These are phyloP conservation scores for Triangularia verruculosa DNA, from an alignment of 2,329 filamentous ascomycete species.

Conservation along the genomic window DNA sequence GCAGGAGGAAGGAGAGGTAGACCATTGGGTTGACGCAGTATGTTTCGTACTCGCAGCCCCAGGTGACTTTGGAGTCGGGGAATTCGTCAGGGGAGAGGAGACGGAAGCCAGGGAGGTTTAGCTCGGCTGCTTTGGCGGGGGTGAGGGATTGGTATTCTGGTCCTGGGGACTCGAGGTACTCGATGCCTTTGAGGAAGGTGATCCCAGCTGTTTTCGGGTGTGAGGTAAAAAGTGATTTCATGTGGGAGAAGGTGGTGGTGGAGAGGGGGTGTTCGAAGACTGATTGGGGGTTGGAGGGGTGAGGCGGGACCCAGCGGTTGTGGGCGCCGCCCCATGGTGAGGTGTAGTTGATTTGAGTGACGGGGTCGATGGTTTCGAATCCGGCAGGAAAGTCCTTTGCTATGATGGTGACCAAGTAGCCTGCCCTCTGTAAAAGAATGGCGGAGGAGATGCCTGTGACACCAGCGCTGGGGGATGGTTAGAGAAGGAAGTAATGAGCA, in stretches of 20 bases:
- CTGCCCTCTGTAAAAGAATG: slow-evolving; percentile 42
- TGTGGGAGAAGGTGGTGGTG: slow-evolving; percentile 41
- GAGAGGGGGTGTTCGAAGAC: slow-evolving; percentile 44
- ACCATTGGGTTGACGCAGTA: slow-evolving; percentile 55
- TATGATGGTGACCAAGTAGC: slow-evolving; percentile 42
- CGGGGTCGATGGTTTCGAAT: slow-evolving; percentile 43
- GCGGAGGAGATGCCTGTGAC: slow-evolving; percentile 51
- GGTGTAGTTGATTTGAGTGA: slow-evolving; percentile 48
- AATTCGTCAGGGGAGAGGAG: slow-evolving; percentile 37
- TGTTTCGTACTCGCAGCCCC: slow-evolving; percentile 51
- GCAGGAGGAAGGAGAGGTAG: slow-evolving; percentile 48
- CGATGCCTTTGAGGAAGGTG: slow-evolving; percentile 48
- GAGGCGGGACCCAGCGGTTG: slow-evolving; percentile 49
- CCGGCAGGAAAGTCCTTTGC: slow-evolving; percentile 47
- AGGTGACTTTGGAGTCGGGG: slow-evolving; percentile 37
- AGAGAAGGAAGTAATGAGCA: not conserved
- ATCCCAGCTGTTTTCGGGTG: slow-evolving; percentile 43
- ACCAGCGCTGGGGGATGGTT: slow-evolving; percentile 40
- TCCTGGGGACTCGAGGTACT: slow-evolving; percentile 48
- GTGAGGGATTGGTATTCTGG: slow-evolving; percentile 40
- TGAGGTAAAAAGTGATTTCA: slow-evolving; percentile 34
- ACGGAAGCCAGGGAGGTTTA: slow-evolving; percentile 39
- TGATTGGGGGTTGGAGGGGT: slow-evolving; percentile 29
- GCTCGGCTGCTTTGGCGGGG: slow-evolving; percentile 23
- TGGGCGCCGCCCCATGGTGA: slow-evolving; percentile 57